Base-by-base conservation (phyloP, 2,329 filamentous ascomycete species). In the Sporothrix humicola region DNA sequence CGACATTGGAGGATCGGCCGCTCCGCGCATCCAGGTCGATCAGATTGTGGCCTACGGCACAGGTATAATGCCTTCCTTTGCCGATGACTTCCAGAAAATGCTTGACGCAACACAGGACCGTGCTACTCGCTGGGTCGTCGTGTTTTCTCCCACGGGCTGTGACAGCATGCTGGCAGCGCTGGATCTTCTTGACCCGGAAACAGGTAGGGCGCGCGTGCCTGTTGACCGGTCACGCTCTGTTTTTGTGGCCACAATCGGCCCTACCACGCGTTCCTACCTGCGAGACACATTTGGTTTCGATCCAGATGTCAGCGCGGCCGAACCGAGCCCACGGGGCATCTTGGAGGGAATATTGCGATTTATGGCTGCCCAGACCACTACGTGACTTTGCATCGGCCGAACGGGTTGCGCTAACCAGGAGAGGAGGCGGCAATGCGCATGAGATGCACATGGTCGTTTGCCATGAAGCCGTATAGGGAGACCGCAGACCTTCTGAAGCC, bases 11-110 rank as follows among this genome's bases (percentile, higher is more conserved):
- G 44, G 54, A 84, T 0, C 94, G 9, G 81, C 86, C 0, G 15
- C 26, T 6, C 81, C 82, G 71, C 84, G 88, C 68, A 92, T 96
- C 26, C 82, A 81, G 8, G 92, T 98, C 0, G 88, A 92, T 52
- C 95, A 98, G 81, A 80, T 94, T 8, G 90, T 95, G 2, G 91
- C 98, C 13, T 99, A 99, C 80, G 92, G 93, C 74, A 98, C 95
- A 0, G 90, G 89, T 0, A 92, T 95, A 73, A 93, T 94, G 91
- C 87, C 88, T 61, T 91, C 90, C 0, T 98, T 99, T 81, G 87
- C 89, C 48, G 80, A 83, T 0, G 87, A 94, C 77, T 94, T 98
- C 76, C 81, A 80, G 0, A 77, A 78, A 0, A 79, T 85, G 1
- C 82, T 94, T 46, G 37, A 77, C 1, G 80, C 83, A 52, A 88